Percentiles rank a stretch among this genome's conserved stretches.
Evolutionary conservation across 164 flowering plant species (phyloP).

Genomic region (Magnolia sinica): DNA sequence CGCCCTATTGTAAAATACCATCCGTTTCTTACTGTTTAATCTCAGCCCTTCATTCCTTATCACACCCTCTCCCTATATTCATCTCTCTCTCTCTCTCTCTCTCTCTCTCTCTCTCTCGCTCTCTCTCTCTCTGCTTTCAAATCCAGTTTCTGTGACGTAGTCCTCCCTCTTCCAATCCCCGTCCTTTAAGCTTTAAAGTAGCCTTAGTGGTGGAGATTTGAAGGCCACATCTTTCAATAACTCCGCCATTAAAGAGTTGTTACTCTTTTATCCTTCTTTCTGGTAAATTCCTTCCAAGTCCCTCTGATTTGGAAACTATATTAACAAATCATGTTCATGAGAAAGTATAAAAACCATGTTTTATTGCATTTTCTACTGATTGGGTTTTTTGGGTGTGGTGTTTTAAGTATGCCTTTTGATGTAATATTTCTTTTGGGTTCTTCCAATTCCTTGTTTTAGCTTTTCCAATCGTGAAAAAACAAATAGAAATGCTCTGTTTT

Average conservation of each 20-base stretch:
- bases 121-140: slow-evolving; percentile 15
- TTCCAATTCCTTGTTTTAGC: neutral
- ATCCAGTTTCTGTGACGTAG: neutral
- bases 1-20: neutral
- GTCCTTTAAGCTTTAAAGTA: neutral
- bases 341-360: neutral
- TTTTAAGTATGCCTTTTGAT: neutral
- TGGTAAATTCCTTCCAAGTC: slow-evolving; percentile 13
- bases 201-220: slow-evolving; percentile 10
- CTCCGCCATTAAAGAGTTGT: neutral
- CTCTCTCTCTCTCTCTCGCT: slow-evolving; percentile 18
- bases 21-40: slow-evolving; percentile 53
- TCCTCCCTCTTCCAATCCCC: neutral
- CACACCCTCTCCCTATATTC: slow-evolving; percentile 35
- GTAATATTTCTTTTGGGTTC: slow-evolving; percentile 5
- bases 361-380: neutral
- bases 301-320: neutral
- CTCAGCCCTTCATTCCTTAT: slow-evolving; percentile 99
- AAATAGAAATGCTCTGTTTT: neutral
- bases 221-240: neutral
- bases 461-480: neutral
- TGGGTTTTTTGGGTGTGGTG: slow-evolving; percentile 1
- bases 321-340: neutral
- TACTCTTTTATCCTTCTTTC: slow-evolving; percentile 8
- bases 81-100: slow-evolving; percentile 18